Percentiles rank a stretch among this genome's conserved stretches.
These are phyloP conservation scores for sunflower (Helianthus annuus) DNA, from an alignment of 129 eudicot species.

Conservation along the genomic window DNA sequence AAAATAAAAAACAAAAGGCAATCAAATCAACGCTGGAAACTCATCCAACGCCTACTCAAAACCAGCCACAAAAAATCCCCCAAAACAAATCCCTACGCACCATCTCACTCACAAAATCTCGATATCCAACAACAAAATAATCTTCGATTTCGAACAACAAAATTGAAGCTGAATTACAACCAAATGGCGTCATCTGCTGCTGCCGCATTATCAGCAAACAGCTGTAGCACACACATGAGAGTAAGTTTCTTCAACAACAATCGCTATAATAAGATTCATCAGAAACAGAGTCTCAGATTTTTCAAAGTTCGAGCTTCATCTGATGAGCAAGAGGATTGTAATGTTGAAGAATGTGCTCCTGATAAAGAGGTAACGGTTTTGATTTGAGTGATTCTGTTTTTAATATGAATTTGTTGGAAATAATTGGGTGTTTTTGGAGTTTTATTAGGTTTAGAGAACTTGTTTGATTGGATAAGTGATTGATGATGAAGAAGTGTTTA, in stretches of 20 bases:
- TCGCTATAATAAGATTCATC: slow-evolving; percentile 24
- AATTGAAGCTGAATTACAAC: background rate
- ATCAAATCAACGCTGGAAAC: slow-evolving; percentile 37
- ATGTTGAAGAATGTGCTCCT: slow-evolving; percentile 96
- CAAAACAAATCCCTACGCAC: slow-evolving; percentile 23
- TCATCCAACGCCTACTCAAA: slow-evolving; percentile 31
- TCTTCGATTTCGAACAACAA: background rate
- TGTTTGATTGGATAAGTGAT: no score
- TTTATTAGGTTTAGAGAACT: background rate
- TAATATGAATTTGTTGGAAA: background rate
- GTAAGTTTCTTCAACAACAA: slow-evolving; percentile 39
- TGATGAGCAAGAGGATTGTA: slow-evolving; percentile 66
- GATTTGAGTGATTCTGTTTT: background rate
- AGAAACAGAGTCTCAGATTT: slow-evolving; percentile 31
- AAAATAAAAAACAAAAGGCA: background rate
- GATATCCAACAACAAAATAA: background rate
- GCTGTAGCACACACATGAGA: slow-evolving; percentile 41
- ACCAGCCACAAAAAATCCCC: slow-evolving; percentile 39
- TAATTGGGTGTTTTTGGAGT: background rate
- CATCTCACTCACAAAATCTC: background rate
- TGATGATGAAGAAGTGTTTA: background rate
- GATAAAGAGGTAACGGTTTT: slow-evolving; percentile 73
- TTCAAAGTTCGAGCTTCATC: slow-evolving; percentile 61
- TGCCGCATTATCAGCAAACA: slow-evolving; percentile 48
- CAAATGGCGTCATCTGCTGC: slow-evolving; percentile 50